Evolutionary conservation across 73 alveolate genomes (phyloP).

Genomic region (Durusdinium trenchii): DNA sequence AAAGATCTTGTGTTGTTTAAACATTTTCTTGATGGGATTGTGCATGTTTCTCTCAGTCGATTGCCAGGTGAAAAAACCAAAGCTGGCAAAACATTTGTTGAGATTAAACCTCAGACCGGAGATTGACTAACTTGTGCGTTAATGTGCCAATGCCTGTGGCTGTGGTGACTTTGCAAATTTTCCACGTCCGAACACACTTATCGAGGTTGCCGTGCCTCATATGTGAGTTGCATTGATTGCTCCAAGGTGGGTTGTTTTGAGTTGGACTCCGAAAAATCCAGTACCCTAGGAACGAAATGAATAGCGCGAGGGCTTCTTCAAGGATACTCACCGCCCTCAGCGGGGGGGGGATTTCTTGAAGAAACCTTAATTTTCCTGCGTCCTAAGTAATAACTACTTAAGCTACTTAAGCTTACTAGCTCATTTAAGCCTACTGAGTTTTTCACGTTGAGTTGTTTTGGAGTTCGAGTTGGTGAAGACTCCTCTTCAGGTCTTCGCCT

Average conservation of each 20-base stretch:
- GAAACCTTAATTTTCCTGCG: neutral
- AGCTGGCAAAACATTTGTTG: neutral
- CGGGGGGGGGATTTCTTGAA: neutral
- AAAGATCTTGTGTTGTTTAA: neutral
- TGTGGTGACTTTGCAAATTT: neutral
- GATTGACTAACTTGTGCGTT: neutral
- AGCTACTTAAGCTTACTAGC: too few species aligned
- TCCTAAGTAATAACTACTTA: neutral
- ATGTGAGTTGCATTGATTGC: conserved; percentile 52
- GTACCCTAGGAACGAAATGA: too few species aligned
- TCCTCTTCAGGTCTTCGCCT: conserved; percentile 32
- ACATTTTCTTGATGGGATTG: neutral
- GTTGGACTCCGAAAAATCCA: neutral
- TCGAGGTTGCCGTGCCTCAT: neutral
- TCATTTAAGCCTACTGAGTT: neutral
- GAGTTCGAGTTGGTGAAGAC: neutral
- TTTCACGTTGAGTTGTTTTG: neutral
- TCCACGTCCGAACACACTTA: too few species aligned
- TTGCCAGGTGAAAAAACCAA: conserved; percentile 44
- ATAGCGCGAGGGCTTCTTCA: too few species aligned
- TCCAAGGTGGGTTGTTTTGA: neutral
- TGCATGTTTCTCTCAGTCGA: neutral
- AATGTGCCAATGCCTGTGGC: neutral
- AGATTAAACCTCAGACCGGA: neutral
- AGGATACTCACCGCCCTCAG: too few species aligned